A percentile compares a stretch with the other conserved stretches of the same genome.
These are phyloP conservation scores for Apiotrichum mycotoxinovorans DNA, from an alignment of 1,284 basidiomycete genomes.

Conservation along the genomic window DNA sequence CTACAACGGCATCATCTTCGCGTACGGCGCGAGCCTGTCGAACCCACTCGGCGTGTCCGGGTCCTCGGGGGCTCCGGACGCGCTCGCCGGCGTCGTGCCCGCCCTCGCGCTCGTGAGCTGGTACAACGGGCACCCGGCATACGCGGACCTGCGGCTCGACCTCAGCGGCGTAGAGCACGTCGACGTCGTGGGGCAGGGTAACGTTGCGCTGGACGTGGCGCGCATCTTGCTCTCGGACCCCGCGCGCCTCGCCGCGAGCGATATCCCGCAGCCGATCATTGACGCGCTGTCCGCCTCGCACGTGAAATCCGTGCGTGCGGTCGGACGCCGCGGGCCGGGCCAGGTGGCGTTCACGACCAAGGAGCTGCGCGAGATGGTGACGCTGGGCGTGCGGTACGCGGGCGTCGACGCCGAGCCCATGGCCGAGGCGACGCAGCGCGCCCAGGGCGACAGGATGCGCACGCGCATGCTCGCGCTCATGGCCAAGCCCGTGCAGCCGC, in stretches of 20 bases:
- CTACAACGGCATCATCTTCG: conserved; percentile 54
- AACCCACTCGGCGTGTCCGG: conserved; percentile 52
- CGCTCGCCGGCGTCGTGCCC: conserved; percentile 61
- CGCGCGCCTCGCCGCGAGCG: conserved; percentile 65
- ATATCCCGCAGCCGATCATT: conserved; percentile 75
- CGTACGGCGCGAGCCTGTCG: conserved; percentile 52
- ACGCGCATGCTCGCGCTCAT: conserved; percentile 54
- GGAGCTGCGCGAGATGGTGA: conserved; percentile 87
- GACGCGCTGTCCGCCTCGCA: conserved; percentile 57
- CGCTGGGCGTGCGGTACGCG: conserved; percentile 59
- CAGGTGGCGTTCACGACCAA: conserved; percentile 93
- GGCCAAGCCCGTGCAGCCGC: conserved; percentile 29
- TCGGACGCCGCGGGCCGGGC: conserved; percentile 80
- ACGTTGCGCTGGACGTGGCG: conserved; percentile 91
- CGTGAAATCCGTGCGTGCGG: conserved; percentile 72
- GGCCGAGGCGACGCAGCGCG: conserved; percentile 41
- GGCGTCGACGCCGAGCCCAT: conserved; percentile 41
- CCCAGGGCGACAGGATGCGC: conserved; percentile 50
- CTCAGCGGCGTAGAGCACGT: conserved; percentile 66
- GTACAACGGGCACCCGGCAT: conserved; percentile 89
- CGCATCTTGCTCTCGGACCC: conserved; percentile 74
- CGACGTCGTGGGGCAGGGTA: conserved; percentile 88
- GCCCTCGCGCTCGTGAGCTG: conserved; percentile 89
- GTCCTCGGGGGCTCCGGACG: conserved; percentile 55
- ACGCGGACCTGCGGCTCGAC: conserved; percentile 48